Base-by-base conservation (phyloP, 805 yeast species). In the Cyberlindnera maritima region DNA sequence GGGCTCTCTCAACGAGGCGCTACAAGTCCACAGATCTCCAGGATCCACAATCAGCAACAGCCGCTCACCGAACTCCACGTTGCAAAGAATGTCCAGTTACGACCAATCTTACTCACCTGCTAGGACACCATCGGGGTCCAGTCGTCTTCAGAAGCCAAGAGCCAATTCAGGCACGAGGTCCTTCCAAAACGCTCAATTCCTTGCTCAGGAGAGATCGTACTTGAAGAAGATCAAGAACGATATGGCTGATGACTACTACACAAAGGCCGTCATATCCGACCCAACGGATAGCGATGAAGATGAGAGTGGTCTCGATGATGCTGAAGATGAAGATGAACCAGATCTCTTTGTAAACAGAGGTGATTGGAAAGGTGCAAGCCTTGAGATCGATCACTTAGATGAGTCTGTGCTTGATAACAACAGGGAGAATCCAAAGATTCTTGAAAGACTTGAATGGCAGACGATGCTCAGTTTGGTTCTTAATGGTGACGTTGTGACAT, bases 361-460 rank as follows among this genome's bases (percentile, higher is more conserved):
- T 1, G 10, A 39, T 31, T 53, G 71, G 4, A 66, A 72, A 34
- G 74, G 69, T 38, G 72, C 73, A 25, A 65, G 70, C 47, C 71
- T 73, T 50, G 77, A 77, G 53, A 70, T 77, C 12, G 83, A 80
- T 50, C 74, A 53, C n/a, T 23, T 56, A 19, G 62, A 56, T 33
- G 28, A 58, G 2, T 44, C 58, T 0, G 41, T 55, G 0, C 20
- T 55, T 11, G 60, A 59, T 15, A 45, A 48, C 26, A 50, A 55
- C 5, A 48, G 59, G 39, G 59, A 65, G 4, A 65, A 67, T 44
- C 66, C 71, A 7, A 54, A 59, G 20, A 81, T 84, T 8, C 58
- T 81, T 11, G 97, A 90, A 61, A 75, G 98, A 41, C 70, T 91
- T 12, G 96, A 90, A 66, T 94, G 99, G 99, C 98, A 94, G 66